Conservation (phyloP, 1,139 yeast species). For the Yamadazyma friedrichii region DNA sequence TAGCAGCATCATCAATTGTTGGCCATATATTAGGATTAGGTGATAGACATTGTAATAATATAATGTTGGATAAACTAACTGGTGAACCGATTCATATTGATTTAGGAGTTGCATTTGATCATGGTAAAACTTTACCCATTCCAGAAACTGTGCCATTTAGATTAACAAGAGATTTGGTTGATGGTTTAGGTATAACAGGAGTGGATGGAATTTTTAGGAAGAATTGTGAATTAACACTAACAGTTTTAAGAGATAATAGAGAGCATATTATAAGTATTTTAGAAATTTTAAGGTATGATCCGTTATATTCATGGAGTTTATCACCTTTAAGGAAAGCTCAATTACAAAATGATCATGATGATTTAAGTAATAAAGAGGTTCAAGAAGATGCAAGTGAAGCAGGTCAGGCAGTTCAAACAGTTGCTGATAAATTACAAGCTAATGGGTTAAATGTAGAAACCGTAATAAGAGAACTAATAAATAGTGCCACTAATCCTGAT, state of each 20-base stretch:
- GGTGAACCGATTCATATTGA: constrained; percentile 98
- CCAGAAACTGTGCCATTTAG: constrained; percentile 96
- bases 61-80: constrained; percentile 68
- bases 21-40: constrained; percentile 91
- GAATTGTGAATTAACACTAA: constrained; percentile 72
- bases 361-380: constrained; percentile 15
- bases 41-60: constrained; percentile 91
- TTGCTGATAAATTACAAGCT: constrained; percentile 65
- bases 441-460: constrained; percentile 80
- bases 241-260: constrained; percentile 62
- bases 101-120: constrained; percentile 94
- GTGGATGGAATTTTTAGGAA: constrained; percentile 71
- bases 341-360: constrained; percentile 46
- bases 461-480: constrained; percentile 73
- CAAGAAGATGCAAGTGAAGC: constrained; percentile 73
- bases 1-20: constrained; percentile 82
- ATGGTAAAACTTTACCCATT: constrained; percentile 75
- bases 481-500: constrained; percentile 66
- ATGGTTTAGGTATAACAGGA: constrained; percentile 88
- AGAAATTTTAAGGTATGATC: constrained; percentile 89
- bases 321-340: constrained; percentile 65
- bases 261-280: constrained; percentile 77
- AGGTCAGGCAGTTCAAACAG: constrained; percentile 71
- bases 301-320: constrained; percentile 85
- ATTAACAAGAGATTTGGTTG: constrained; percentile 84